phyloP scores from a whole-genome alignment of 2,329 filamentous ascomycete species.

The Pseudocercospora fuligena region DNA sequence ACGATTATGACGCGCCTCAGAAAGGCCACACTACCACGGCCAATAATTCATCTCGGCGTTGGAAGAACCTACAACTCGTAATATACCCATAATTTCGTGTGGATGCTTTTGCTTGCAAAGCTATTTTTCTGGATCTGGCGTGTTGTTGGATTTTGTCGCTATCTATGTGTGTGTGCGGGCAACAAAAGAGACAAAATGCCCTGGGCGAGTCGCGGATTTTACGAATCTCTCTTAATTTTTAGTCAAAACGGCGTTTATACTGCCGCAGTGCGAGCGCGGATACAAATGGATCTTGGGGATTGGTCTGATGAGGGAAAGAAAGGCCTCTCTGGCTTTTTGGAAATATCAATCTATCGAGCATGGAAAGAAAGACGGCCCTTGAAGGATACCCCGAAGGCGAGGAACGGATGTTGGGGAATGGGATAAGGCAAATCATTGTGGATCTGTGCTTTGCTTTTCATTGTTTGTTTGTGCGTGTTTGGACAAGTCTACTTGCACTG shows the following conservation, averaged over 20 bases:
- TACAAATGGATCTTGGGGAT: neutral
- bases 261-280: slow-evolving; percentile 24
- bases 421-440: neutral
- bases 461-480: neutral
- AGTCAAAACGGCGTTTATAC: slow-evolving; percentile 22
- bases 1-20: slow-evolving; percentile 27
- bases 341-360: neutral
- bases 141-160: neutral
- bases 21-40: slow-evolving; percentile 21
- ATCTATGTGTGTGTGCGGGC: slow-evolving; percentile 3
- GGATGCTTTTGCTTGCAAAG: slow-evolving; percentile 28
- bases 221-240: slow-evolving; percentile 27
- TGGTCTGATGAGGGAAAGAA: neutral
- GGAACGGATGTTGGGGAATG: neutral
- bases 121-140: slow-evolving; percentile 11
- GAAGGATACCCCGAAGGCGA: slow-evolving; percentile 10
- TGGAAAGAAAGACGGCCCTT: slow-evolving; percentile 8
- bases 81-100: slow-evolving; percentile 34
- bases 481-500: neutral
- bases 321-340: neutral
- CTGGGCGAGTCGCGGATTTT: slow-evolving; percentile 13
- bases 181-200: neutral
- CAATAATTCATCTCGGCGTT: slow-evolving; percentile 13
- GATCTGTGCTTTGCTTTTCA: neutral
- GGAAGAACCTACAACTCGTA: slow-evolving; percentile 28